Evolutionary conservation across 345 rosid species (phyloP).

Genomic region (Leavenworthia alabamica): DNA sequence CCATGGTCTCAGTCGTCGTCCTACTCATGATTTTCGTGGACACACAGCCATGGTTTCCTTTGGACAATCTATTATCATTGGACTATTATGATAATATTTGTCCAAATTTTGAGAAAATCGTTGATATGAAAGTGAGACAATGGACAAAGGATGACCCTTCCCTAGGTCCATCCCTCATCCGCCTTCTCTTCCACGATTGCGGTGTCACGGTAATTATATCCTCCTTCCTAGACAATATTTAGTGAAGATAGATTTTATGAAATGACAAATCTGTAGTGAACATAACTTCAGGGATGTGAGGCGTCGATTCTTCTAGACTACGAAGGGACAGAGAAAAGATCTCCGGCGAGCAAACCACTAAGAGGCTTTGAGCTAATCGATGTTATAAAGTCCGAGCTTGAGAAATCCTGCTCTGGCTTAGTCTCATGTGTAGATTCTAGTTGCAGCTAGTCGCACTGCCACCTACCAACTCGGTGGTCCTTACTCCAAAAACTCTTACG

Average conservation of each 20-base stretch:
- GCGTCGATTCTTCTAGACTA: conserved; percentile 53
- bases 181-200: conserved; percentile 79
- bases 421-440: conserved; percentile 73
- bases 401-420: conserved; percentile 48
- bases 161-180: conserved; percentile 54
- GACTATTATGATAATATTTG: conserved; percentile 40
- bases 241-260: no score
- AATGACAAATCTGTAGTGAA: no score
- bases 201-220: conserved; percentile 42
- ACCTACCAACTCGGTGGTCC: conserved; percentile 50
- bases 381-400: conserved; percentile 56
- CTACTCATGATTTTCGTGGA: conserved; percentile 8
- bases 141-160: conserved; percentile 51
- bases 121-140: conserved; percentile 38
- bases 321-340: conserved; percentile 62
- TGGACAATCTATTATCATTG: conserved; percentile 41
- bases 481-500: conserved; percentile 44
- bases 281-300: conserved; percentile 57
- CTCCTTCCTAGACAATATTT: neutral
- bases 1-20: conserved; percentile 14
- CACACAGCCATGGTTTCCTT: conserved; percentile 11
- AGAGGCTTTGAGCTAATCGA: conserved; percentile 68
- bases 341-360: conserved; percentile 53
- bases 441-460: conserved; percentile 51
- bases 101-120: conserved; percentile 55